Conservation (phyloP, 177 flowering plant species). For the Telopea speciosissima region DNA sequence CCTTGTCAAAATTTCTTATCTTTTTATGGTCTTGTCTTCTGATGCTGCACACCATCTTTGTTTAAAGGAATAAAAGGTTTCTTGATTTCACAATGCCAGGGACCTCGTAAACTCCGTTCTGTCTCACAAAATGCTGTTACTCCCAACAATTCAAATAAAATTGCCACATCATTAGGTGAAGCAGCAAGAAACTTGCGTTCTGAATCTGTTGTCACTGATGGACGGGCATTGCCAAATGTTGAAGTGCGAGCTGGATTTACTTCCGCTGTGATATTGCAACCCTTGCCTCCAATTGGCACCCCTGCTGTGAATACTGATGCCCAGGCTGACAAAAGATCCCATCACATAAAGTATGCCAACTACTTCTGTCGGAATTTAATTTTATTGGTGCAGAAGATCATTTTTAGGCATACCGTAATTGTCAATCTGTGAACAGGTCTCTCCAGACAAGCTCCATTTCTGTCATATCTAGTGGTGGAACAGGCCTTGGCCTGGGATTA, state of each 20-base stretch:
- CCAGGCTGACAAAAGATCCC: conserved; percentile 39
- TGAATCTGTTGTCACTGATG: conserved; percentile 32
- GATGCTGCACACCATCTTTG: neutral
- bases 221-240: conserved; percentile 23
- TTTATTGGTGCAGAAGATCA: neutral
- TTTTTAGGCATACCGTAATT: conserved; percentile 1
- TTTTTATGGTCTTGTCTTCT: neutral
- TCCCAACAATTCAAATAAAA: conserved; percentile 34
- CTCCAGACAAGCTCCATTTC: conserved; percentile 31
- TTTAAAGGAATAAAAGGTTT: conserved; percentile 1
- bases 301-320: conserved; percentile 49
- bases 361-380: neutral
- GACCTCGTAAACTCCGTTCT: conserved; percentile 45
- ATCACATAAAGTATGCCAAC: conserved; percentile 39
- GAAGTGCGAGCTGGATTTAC: conserved; percentile 45
- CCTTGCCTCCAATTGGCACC: conserved; percentile 80
- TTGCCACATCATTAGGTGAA: conserved; percentile 27
- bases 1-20: conserved; percentile 1
- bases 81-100: conserved; percentile 32
- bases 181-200: conserved; percentile 21
- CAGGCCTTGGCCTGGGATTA: conserved; percentile 35
- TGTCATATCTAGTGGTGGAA: conserved; percentile 27
- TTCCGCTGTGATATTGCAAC: conserved; percentile 36
- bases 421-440: conserved; percentile 39
- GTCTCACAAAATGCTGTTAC: conserved; percentile 27